Evolutionary conservation across 1,284 basidiomycete species (phyloP), one percentile per base, ranked within the genome.

Genomic region (Papiliotrema flavescens): DNA sequence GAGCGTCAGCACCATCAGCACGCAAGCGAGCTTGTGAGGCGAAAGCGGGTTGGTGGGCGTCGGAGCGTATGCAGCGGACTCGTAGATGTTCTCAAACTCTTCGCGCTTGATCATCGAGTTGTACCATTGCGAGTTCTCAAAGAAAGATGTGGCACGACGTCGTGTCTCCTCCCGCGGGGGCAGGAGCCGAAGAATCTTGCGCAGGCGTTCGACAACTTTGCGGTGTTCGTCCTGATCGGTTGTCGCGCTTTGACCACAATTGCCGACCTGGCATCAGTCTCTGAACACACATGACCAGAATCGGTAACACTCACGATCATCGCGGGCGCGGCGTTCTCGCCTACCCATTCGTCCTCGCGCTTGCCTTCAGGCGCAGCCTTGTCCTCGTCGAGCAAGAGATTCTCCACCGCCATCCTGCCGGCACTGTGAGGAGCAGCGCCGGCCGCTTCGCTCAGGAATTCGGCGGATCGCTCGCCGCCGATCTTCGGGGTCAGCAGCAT

Each of bases 1-100:
- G 19, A 74, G 60, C 0, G 63, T 63, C n/a, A 73, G 54, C 11
- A 73, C 60, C 57, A 74, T 74, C 15, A 73, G 51, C n/a, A 74
- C 71, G 43, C 65, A 65, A 11, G 73, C 71, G 9, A 74, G 64
- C 51, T 74, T 74, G 55, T 74, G 73, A 0, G 70, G 73, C 11
- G 68, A 67, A 2, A 74, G 60, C 2, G 70, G 70, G 54, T 74
- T 74, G 23, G 58, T 39, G 4, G 65, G 58, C 0, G 70, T 71
- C 1, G 73, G 71, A 1, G 63, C 60, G 46, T 68, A 73, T 0
- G 68, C 69, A 3, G 71, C 69, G 4, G 73, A 69, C 47, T 70
- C 67, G 59, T 74, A 74, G 6, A 70, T 51, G 2, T 39, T 35
- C 15, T 72, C 69, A 47, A 66, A 73, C 52, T 74, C 73, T 4